Evolutionary conservation across 2,329 filamentous ascomycete genomes (phyloP).

Genomic region (Scedosporium boydii): DNA sequence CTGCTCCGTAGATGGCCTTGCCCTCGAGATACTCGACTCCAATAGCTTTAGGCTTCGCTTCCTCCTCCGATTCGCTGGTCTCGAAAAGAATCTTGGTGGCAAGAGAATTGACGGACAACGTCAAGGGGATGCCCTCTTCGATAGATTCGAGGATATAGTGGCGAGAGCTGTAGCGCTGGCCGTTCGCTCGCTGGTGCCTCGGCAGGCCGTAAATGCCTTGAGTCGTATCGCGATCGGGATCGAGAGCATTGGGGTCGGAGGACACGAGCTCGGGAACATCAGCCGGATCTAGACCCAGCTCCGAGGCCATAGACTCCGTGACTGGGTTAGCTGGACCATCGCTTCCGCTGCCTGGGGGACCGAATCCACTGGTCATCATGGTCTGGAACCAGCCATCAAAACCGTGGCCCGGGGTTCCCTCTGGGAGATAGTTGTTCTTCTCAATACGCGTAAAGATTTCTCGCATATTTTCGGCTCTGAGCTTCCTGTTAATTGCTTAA

Average conservation of each 20-base stretch:
- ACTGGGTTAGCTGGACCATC: constrained; percentile 33
- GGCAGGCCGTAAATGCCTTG: constrained; percentile 17
- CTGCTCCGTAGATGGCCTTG: constrained; percentile 11
- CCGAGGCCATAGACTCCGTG: constrained; percentile 10
- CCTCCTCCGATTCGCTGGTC: constrained; percentile 14
- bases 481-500: not conserved
- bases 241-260: constrained; percentile 10
- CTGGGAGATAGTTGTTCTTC: constrained; percentile 29
- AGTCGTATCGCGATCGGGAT: constrained; percentile 14
- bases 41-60: constrained; percentile 23
- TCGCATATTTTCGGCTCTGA: constrained; percentile 25
- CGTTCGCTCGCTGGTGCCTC: constrained; percentile 16
- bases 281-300: constrained; percentile 16
- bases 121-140: constrained; percentile 8
- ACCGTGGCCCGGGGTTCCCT: constrained; percentile 28
- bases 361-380: constrained; percentile 6
- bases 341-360: constrained; percentile 26
- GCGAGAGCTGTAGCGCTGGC: constrained; percentile 17
- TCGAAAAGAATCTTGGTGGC: constrained; percentile 29
- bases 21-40: constrained; percentile 24
- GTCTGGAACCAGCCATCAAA: constrained; percentile 27
- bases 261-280: constrained; percentile 1
- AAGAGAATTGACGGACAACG: constrained; percentile 15
- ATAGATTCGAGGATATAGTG: constrained; percentile 15
- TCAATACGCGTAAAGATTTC: constrained; percentile 31